Percentiles rank a stretch among this genome's conserved stretches.
Conservation (phyloP, 768 basidiomycete species). For the Leccinum truebloodii region DNA sequence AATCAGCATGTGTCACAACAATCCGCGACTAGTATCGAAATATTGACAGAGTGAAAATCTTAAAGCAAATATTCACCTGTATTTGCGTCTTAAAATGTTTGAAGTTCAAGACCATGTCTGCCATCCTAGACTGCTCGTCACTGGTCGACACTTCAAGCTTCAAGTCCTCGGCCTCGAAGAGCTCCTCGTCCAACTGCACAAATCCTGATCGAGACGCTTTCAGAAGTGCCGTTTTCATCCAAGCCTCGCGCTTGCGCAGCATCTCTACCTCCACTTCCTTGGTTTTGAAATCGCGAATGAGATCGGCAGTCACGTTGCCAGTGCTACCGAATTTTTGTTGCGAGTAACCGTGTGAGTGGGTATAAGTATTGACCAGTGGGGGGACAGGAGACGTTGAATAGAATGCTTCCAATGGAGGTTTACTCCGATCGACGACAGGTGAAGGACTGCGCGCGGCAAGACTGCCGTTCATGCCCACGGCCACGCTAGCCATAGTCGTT, state of each 20-base stretch:
- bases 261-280: slow-evolving; percentile 82
- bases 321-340: slow-evolving; percentile 51
- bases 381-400: slow-evolving; percentile 46
- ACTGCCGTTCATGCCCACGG: slow-evolving; percentile 51
- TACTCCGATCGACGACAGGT: slow-evolving; percentile 53
- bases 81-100: slow-evolving; percentile 87
- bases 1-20: slow-evolving; percentile 13
- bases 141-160: slow-evolving; percentile 35
- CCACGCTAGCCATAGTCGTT: slow-evolving; percentile 55
- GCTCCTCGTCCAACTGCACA: slow-evolving; percentile 59
- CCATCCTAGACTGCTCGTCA: slow-evolving; percentile 51
- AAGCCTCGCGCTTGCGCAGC: slow-evolving; percentile 73
- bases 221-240: slow-evolving; percentile 81
- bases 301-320: slow-evolving; percentile 70
- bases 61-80: slow-evolving; percentile 57
- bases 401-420: slow-evolving; percentile 63
- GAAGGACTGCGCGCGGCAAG: slow-evolving; percentile 56
- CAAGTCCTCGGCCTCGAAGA: slow-evolving; percentile 36
- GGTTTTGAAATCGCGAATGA: slow-evolving; percentile 75
- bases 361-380: slow-evolving; percentile 51
- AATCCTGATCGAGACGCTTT: slow-evolving; percentile 82
- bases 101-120: slow-evolving; percentile 75
- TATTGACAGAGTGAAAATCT: neutral
- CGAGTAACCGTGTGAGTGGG: slow-evolving; percentile 40
- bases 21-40: neutral